Evolutionary conservation across 1,284 basidiomycete genomes (phyloP).

Genomic region (Apiotrichum laibachii): DNA sequence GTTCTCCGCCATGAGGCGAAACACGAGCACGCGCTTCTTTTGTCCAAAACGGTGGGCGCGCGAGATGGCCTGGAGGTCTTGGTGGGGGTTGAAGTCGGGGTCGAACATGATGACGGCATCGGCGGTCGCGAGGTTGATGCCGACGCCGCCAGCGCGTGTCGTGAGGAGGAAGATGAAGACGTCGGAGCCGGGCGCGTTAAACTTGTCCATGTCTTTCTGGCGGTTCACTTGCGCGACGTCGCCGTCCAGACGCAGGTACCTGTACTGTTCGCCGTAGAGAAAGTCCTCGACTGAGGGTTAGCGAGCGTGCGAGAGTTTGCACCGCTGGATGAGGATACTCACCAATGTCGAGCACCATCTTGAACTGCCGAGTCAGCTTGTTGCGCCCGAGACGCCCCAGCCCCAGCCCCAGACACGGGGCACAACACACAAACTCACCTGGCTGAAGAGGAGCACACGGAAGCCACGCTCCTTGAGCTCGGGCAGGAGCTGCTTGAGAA

Average conservation of each 20-base stretch:
- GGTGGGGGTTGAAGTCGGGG: slow-evolving; percentile 92
- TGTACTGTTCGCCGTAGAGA: slow-evolving; percentile 79
- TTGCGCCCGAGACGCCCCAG: background rate
- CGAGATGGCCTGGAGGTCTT: slow-evolving; percentile 71
- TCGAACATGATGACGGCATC: slow-evolving; percentile 80
- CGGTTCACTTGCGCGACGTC: slow-evolving; percentile 80
- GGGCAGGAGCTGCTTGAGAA: slow-evolving; percentile 77
- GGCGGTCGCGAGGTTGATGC: slow-evolving; percentile 71
- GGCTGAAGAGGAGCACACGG: slow-evolving; percentile 93
- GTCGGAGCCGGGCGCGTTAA: slow-evolving; percentile 81
- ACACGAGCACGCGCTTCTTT: slow-evolving; percentile 65
- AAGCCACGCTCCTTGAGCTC: slow-evolving; percentile 87
- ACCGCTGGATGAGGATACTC: slow-evolving; percentile 22
- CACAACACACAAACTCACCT: slow-evolving; percentile 59
- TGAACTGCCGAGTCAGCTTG: slow-evolving; percentile 62
- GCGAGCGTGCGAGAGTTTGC: slow-evolving; percentile 9
- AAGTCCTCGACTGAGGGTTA: slow-evolving; percentile 75
- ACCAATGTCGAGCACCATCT: slow-evolving; percentile 78
- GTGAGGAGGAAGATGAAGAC: slow-evolving; percentile 87
- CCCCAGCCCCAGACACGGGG: background rate
- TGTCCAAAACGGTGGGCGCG: slow-evolving; percentile 65
- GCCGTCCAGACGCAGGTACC: slow-evolving; percentile 86
- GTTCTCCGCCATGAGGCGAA: slow-evolving; percentile 86
- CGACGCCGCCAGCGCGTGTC: slow-evolving; percentile 93
- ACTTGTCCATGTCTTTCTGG: slow-evolving; percentile 91